Evolutionary conservation across 805 yeast species (phyloP).

Genomic region (Hanseniaspora lachancei): DNA sequence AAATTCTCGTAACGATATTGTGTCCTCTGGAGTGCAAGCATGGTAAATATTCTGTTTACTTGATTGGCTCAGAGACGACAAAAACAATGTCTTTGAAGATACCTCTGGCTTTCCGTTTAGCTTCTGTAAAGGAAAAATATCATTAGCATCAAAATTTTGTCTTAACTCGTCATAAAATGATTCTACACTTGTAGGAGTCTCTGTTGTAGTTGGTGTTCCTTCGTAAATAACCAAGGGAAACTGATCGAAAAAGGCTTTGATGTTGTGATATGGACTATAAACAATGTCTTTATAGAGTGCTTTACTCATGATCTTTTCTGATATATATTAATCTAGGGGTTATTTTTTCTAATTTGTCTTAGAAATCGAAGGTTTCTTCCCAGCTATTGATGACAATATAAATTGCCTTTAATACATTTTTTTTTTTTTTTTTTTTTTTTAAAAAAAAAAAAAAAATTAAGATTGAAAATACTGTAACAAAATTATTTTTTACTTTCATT

Average conservation of each 20-base stretch:
- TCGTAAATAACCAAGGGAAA: not conserved
- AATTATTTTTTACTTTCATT: too few relatives aligned
- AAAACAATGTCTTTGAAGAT: not conserved
- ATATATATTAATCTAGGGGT: not conserved
- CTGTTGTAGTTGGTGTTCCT: not conserved
- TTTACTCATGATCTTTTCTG: not conserved
- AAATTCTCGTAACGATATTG: not conserved
- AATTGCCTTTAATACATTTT: too few relatives aligned
- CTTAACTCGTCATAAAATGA: not conserved
- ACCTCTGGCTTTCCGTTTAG: not conserved
- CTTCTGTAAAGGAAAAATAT: not conserved
- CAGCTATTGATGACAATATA: too few relatives aligned
- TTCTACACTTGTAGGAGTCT: not conserved
- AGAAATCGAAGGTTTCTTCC: too few relatives aligned
- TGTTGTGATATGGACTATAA: not conserved
- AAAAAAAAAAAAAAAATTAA: too few relatives aligned
- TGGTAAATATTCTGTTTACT: not conserved
- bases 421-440: too few relatives aligned
- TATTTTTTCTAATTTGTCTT: too few relatives aligned
- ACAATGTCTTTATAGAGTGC: not conserved
- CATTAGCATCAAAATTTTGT: not conserved
- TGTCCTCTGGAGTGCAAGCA: conserved; percentile 4
- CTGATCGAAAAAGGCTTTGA: not conserved
- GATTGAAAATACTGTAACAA: too few relatives aligned
- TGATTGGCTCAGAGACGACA: not conserved